Evolutionary conservation across 139 green algal species (phyloP), one percentile per base, ranked within the genome.

Genomic region (Volvox reticuliferus): DNA sequence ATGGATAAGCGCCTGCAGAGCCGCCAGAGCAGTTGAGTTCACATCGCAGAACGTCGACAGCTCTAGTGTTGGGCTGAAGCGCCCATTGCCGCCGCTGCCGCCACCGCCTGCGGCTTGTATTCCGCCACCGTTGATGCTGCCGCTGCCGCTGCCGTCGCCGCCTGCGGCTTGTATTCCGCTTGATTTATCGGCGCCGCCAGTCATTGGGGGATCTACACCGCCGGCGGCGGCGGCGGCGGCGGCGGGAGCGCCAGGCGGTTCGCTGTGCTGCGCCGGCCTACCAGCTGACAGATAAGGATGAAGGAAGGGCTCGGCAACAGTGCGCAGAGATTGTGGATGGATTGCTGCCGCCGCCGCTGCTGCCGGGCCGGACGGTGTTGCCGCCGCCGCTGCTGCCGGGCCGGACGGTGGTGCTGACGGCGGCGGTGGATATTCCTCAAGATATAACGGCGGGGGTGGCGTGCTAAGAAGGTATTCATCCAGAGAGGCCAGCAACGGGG

Each of bases 401-500:
- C 44, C 44, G 5, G 44, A 55, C 44, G 44, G 44, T 26, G 67
- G 24, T 75, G 26, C 24, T 35, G 73, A 14, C 73, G 76, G 76
- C 18, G 3, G 33, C 32, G 36, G 78, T 44, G 20, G 36, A 13
- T 62, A 32, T 26, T 37, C 82, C 35, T 79, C 33, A 5, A 88
- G 82, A 6, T 26, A 35, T 30, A 81, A 69, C 68, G 84, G 84
- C 20, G 82, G 82, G 28, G 84, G 84, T 69, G 84, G 84, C 67
- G 84, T 80, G 3, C 36, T 24, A 16, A 88, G 5, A 1, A 80
- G 37, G 68, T 61, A 68, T 0, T 80, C 84, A 2, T 81, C 84
- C 12, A 89, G 68, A 22, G 67, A 89, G 22, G 67, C 84, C 67
- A 89, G 84, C 68, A 81, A 65, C 67, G 84, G 84, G 65, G 84